Conservation (phyloP, 2,329 filamentous ascomycete genomes). For the Chlorencoelia australis region DNA sequence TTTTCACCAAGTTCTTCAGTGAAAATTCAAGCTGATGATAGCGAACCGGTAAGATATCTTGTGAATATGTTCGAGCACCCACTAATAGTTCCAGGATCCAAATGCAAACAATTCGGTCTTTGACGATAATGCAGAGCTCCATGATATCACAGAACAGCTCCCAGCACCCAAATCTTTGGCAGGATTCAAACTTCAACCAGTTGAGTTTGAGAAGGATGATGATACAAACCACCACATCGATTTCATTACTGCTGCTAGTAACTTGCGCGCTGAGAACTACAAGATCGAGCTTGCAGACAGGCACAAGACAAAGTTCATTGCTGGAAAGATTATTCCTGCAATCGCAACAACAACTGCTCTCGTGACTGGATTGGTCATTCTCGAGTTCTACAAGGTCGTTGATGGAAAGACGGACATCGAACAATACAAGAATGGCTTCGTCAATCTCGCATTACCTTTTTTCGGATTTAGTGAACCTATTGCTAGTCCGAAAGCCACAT, state of each 20-base stretch:
- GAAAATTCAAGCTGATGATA: constrained; percentile 95
- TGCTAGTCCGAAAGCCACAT: constrained; percentile 83
- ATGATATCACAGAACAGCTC: constrained; percentile 60
- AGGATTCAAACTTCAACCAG: constrained; percentile 80
- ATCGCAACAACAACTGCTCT: constrained; percentile 96
- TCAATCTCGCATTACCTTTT: constrained; percentile 93
- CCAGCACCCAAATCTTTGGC: constrained; percentile 72
- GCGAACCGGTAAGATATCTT: constrained; percentile 57
- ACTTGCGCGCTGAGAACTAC: constrained; percentile 95
- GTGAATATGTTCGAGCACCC: neutral
- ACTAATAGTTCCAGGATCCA: constrained; percentile 48
- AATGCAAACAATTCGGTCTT: constrained; percentile 52
- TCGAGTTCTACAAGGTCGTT: constrained; percentile 93
- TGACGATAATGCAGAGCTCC: constrained; percentile 67
- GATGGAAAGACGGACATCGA: constrained; percentile 95
- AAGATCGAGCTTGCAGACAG: constrained; percentile 87
- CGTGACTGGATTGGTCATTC: constrained; percentile 82
- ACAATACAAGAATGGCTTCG: constrained; percentile 98
- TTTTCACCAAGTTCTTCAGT: constrained; percentile 84
- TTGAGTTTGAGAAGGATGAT: constrained; percentile 98
- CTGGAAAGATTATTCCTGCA: constrained; percentile 97
- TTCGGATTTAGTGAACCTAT: constrained; percentile 98
- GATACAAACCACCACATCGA: constrained; percentile 98
- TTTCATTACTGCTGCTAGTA: constrained; percentile 96
- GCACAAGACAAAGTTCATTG: constrained; percentile 99